phyloP scores from a whole-genome alignment of 306 rosid genomes.

The Malus fusca region DNA sequence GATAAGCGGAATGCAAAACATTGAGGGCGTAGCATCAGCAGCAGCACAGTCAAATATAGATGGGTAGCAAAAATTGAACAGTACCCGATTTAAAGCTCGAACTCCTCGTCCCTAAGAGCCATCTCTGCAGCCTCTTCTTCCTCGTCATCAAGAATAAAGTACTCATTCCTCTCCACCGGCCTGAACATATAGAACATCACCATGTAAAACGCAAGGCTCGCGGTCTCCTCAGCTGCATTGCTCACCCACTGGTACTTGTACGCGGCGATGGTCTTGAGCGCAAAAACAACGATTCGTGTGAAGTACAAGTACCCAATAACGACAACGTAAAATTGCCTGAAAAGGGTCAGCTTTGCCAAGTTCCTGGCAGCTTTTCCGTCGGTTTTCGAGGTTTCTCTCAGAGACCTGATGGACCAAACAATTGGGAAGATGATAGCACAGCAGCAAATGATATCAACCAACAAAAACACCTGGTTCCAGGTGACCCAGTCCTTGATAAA shows the following conservation, averaged over 20 bases:
- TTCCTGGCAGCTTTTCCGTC: conserved; percentile 88
- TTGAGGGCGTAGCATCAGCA: neutral
- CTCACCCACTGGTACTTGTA: conserved; percentile 93
- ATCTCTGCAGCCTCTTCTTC: conserved; percentile 89
- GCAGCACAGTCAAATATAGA: conserved; percentile 2
- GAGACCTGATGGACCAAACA: conserved; percentile 83
- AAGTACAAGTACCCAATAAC: conserved; percentile 86
- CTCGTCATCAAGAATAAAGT: conserved; percentile 82
- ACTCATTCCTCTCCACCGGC: conserved; percentile 83
- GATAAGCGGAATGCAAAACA: conserved; percentile 6
- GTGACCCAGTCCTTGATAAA: conserved; percentile 92
- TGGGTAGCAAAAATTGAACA: neutral
- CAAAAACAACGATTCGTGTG: conserved; percentile 76
- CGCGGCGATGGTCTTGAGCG: conserved; percentile 80
- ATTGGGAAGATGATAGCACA: conserved; percentile 91
- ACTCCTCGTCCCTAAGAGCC: conserved; percentile 79
- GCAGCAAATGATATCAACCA: conserved; percentile 85
- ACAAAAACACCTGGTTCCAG: conserved; percentile 86
- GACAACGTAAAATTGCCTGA: conserved; percentile 83
- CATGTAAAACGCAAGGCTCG: conserved; percentile 58
- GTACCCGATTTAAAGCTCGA: conserved; percentile 54
- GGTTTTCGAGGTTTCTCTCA: conserved; percentile 80
- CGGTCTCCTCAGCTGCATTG: conserved; percentile 85
- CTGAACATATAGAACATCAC: conserved; percentile 93
- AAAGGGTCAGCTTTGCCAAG: conserved; percentile 72